Evolutionary conservation across 2,329 filamentous ascomycete genomes (phyloP), one percentile per base, ranked within the genome.

Genomic region (Colletotrichum liriopes): DNA sequence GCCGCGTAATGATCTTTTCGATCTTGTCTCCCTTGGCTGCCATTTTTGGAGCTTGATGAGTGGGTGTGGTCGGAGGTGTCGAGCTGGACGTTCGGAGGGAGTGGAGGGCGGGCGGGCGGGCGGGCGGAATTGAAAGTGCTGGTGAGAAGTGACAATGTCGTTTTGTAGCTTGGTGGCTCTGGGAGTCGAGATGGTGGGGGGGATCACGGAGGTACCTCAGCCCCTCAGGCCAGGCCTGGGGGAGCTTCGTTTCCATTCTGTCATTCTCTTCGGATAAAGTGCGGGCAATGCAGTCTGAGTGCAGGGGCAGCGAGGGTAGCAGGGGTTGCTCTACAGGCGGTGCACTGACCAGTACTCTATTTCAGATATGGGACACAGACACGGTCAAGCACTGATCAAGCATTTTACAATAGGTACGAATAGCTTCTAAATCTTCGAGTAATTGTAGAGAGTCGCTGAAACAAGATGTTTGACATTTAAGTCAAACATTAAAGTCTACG

Each of bases 1-100:
- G 92, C 35, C 89, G 87, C 69, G 86, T 81, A 77, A 91, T 89
- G 81, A 91, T 91, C 79, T 86, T 87, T 67, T 86, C 84, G 79
- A 88, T 87, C 79, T 87, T 87, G 81, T 85, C 83, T 75, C 59
- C 67, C 49, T 74, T 74, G 37, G 65, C 45, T 45, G 73, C 67
- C 67, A 73, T 73, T 51, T 55, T 71, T 29, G 41, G 43, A 35
- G 49, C 16, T 39, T 8, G n/a, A 20, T 12, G 14, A 4, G 12
- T 39, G 56, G 18, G 26, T 35, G 56, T 26, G 20, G 9, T 54
- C n/a, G 47, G 20, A 23, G 16, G 4, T 45, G 20, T 32, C 12
- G 49, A 23, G 11, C 11, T 52, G 18, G 49, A 5, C 18, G 35
- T 43, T 54, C 35, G 6, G 16, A 41, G 12, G 35, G 35, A n/a